Base-by-base conservation (phyloP, 2,329 filamentous ascomycete genomes). In the Ophiocordyceps australis region DNA sequence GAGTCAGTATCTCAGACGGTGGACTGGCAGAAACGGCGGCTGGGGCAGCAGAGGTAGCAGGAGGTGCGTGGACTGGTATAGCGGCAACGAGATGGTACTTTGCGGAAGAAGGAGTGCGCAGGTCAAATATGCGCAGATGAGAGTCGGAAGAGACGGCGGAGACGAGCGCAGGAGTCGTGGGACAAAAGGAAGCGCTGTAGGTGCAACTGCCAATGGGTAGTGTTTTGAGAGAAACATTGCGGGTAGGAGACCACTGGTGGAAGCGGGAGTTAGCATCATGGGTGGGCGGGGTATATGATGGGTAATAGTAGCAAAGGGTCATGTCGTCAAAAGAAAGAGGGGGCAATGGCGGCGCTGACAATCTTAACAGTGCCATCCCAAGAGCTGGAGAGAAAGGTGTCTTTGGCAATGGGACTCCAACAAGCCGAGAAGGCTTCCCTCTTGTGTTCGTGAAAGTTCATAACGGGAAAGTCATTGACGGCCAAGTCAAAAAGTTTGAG, bases 291-390 rank as follows among this genome's bases (percentile, higher is more conserved):
- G n/a, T n/a, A n/a, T n/a, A n/a, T n/a, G n/a, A n/a, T n/a, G n/a
- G n/a, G n/a, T n/a, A n/a, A n/a, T n/a, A n/a, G n/a, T n/a, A n/a
- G n/a, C n/a, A n/a, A n/a, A n/a, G n/a, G n/a, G n/a, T n/a, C n/a
- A n/a, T n/a, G n/a, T n/a, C n/a, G n/a, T n/a, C n/a, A n/a, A n/a
- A n/a, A n/a, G n/a, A n/a, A n/a, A 24, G n/a, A 11, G 19, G 13
- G 12, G 6, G 9, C 9, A 22, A 20, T 17, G 17, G 12, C 14
- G 20, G n/a, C 16, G 34, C 62, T 31, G 45, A 74, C 72, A 41
- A 98, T 73, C 55, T 94, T 94, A 39, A 95, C 71, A 3, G 81
- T 91, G 25, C 89, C 89, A 43, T 98, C 89, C 89, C 89, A 98
- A 5, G 82, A 92, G 36, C 75, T 83, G 1, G 81, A 91, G 17